phyloP scores from a whole-genome alignment of 1,139 yeast species.

The Candida tropicalis region DNA sequence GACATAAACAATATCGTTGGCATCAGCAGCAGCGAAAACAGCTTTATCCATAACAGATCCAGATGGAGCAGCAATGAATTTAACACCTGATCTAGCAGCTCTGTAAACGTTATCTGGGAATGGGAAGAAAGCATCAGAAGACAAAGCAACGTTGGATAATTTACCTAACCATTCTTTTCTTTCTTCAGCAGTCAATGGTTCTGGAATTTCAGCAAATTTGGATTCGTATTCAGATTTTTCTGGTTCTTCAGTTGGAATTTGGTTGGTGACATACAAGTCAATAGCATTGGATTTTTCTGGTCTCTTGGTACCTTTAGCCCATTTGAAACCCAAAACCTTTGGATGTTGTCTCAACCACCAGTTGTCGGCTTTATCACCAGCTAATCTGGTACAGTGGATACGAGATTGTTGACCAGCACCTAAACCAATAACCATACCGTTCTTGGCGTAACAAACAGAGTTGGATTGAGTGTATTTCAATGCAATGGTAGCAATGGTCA shows the following conservation, averaged over 20 bases:
- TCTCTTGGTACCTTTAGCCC: slow-evolving; percentile 98
- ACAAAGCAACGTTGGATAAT: slow-evolving; percentile 81
- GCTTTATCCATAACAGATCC: slow-evolving; percentile 98
- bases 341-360: slow-evolving; percentile 99
- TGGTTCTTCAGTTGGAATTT: slow-evolving; percentile 89
- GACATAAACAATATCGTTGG: slow-evolving; percentile 82
- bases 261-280: slow-evolving; percentile 87
- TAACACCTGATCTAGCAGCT: slow-evolving; percentile 95
- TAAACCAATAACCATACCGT: slow-evolving; percentile 98
- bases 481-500: slow-evolving; percentile 96
- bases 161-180: slow-evolving; percentile 84
- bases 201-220: slow-evolving; percentile 82
- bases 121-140: slow-evolving; percentile 99
- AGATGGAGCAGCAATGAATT: slow-evolving; percentile 92
- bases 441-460: slow-evolving; percentile 97
- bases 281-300: slow-evolving; percentile 98
- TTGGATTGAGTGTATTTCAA: slow-evolving; percentile 97
- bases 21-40: slow-evolving; percentile 93
- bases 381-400: slow-evolving; percentile 97
- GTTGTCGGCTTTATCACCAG: slow-evolving; percentile 98
- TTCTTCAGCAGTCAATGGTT: slow-evolving; percentile 80
- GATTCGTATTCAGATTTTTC: slow-evolving; percentile 91
- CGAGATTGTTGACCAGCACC: slow-evolving; percentile 99
- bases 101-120: slow-evolving; percentile 99
- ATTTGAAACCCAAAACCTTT: slow-evolving; percentile 83